phyloP scores from a whole-genome alignment of 192 early-diverging fungal genomes.

The Rhizophlyctis rosea region DNA sequence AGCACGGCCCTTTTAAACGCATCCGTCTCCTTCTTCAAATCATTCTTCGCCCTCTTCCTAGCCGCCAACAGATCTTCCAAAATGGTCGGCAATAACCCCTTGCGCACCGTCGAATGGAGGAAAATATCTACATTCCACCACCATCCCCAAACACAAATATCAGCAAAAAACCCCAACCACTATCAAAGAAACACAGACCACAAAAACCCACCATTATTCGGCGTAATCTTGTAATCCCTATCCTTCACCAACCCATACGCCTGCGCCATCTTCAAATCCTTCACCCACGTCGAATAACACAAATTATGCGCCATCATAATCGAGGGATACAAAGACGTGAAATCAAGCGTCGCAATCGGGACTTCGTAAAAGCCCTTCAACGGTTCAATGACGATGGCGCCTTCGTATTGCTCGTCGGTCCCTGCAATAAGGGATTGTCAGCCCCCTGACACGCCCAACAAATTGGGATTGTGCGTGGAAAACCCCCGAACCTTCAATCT shows the following conservation, averaged over 20 bases:
- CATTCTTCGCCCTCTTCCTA: constrained; percentile 87
- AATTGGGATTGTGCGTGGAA: neutral
- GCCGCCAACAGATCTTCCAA: constrained; percentile 84
- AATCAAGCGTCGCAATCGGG: constrained; percentile 98
- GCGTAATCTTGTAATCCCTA: constrained; percentile 85
- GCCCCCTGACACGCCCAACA: neutral
- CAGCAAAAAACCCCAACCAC: no score
- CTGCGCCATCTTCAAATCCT: constrained; percentile 46
- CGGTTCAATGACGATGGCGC: constrained; percentile 96
- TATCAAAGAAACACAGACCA: no score
- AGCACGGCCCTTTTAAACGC: constrained; percentile 91
- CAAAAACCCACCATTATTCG: constrained; percentile 66
- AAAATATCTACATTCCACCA: constrained; percentile 69
- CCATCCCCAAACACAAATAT: neutral
- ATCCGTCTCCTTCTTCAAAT: constrained; percentile 95
- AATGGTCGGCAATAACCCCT: constrained; percentile 86
- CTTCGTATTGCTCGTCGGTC: constrained; percentile 86
- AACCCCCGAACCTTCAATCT: constrained; percentile 58
- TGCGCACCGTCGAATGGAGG: constrained; percentile 66
- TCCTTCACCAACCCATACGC: constrained; percentile 57
- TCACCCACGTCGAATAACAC: constrained; percentile 90
- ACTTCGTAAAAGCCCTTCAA: constrained; percentile 87
- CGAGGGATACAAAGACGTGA: constrained; percentile 95
- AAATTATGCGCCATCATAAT: constrained; percentile 99
- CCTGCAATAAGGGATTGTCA: constrained; percentile 32